phyloP scores from a whole-genome alignment of 2,329 filamentous ascomycete genomes.

The Rachicladosporium sp. region DNA sequence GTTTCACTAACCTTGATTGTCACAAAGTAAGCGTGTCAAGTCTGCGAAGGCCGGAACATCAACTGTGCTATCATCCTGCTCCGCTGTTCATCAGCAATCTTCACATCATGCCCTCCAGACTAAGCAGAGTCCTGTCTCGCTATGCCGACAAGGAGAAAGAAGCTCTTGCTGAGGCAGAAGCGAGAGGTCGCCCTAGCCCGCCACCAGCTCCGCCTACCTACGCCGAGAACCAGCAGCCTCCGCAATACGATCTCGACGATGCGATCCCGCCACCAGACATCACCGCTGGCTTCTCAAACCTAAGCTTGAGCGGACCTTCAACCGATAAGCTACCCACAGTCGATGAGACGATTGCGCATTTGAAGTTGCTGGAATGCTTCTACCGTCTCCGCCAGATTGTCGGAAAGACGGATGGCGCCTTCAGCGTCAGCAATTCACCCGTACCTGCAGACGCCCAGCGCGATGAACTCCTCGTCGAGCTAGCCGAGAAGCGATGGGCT shows the following conservation, averaged over 20 bases:
- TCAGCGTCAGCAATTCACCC: constrained; percentile 38
- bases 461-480: constrained; percentile 31
- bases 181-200: constrained; percentile 5
- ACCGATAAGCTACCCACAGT: constrained; percentile 27
- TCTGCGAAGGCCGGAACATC: too few species aligned
- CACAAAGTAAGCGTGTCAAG: too few species aligned
- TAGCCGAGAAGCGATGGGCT: constrained; percentile 63
- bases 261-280: constrained; percentile 17
- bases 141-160: constrained; percentile 17
- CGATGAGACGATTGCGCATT: constrained; percentile 56
- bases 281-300: constrained; percentile 18
- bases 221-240: constrained; percentile 10
- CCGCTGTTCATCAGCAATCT: background rate
- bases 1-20: too few species aligned
- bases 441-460: constrained; percentile 16
- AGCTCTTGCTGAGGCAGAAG: constrained; percentile 14
- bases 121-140: constrained; percentile 17
- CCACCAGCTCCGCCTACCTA: constrained; percentile 13
- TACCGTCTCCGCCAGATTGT: constrained; percentile 55
- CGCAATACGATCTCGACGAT: constrained; percentile 11
- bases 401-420: constrained; percentile 55
- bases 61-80: too few species aligned
- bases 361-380: constrained; percentile 59
- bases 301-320: constrained; percentile 19
- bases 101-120: constrained; percentile 15